These are phyloP conservation scores for Pelargonium citronellum DNA, from an alignment of 441 rosid genomes.

Conservation along the genomic window DNA sequence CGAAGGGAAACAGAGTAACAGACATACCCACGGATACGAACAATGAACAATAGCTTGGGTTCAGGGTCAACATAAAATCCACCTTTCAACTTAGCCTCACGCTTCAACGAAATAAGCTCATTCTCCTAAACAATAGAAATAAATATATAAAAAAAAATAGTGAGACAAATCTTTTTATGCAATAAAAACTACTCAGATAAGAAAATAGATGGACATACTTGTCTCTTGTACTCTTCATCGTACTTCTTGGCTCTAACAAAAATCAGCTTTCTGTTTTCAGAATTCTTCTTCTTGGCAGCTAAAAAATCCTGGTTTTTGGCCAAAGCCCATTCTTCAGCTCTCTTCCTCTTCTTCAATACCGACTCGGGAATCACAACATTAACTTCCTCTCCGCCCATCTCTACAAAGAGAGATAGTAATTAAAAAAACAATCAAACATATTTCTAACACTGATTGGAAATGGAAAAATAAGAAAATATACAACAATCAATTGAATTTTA, in stretches of 20 bases:
- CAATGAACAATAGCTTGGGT: constrained; percentile 66
- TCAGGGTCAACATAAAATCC: constrained; percentile 82
- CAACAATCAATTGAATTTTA: neutral
- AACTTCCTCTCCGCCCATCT: constrained; percentile 49
- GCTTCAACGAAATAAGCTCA: constrained; percentile 53
- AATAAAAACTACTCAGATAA: too few relatives aligned
- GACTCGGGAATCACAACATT: constrained; percentile 63
- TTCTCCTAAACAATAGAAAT: constrained; percentile 28
- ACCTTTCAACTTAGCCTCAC: constrained; percentile 76
- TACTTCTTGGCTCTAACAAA: constrained; percentile 47
- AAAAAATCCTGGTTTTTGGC: constrained; percentile 41
- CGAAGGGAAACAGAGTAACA: neutral
- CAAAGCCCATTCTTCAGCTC: constrained; percentile 57
- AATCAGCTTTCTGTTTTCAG: constrained; percentile 46
- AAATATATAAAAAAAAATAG: too few relatives aligned
- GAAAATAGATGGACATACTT: constrained; percentile 23
- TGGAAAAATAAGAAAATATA: too few relatives aligned
- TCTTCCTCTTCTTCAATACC: constrained; percentile 65
- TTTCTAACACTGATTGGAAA: too few relatives aligned
- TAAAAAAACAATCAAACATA: neutral
- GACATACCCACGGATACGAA: constrained; percentile 70
- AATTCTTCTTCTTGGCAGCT: constrained; percentile 38
- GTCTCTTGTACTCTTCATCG: constrained; percentile 42
- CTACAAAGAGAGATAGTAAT: constrained; percentile 3
- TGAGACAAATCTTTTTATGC: too few relatives aligned